Evolutionary conservation across 129 eudicot species (phyloP), one percentile per base, ranked within the genome.

Genomic region (Lactuca saligna): DNA sequence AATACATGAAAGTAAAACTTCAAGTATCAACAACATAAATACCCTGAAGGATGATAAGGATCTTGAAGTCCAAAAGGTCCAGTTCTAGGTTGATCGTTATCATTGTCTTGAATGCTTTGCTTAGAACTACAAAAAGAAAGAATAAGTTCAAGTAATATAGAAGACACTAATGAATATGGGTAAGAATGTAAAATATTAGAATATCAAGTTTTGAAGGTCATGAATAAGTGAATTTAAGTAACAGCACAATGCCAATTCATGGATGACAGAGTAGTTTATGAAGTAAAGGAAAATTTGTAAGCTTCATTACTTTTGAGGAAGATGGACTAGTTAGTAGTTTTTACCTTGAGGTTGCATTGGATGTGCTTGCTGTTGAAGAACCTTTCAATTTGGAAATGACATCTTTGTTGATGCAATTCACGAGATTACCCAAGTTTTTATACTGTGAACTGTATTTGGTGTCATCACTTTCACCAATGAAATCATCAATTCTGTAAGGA

Each of bases 391-490:
- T 92, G 41, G 46, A 37, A 57, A 92, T 14, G 10, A 89, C 63
- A 0, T 73, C 74, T 16, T 83, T 74, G 34, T 86, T 73, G 50
- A 92, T 44, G 48, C 65, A 68, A 62, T 62, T 79, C 7, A 85
- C 91, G 50, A 92, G 91, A 75, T 86, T 75, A 55, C 86, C 86
- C 79, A 92, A 55, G 80, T 84, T 75, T 79, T 92, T 88, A 76
- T 66, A 92, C 75, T 82, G 95, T 8, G 91, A 57, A 61, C 81
- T 78, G 69, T 88, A 92, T 57, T 84, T 87, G 0, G 75, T 61
- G 34, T 74, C 86, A 25, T 80, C 84, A 64, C 76, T 66, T 41
- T 84, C 91, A 49, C 57, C 70, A 17, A 67, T 82, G 68, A 64
- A 92, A n/a, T 92, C 91, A n/a, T 56, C 80, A 72, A 88, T 84